Percentiles rank a stretch among this genome's conserved stretches.
These are phyloP conservation scores for Hyaloscypha bicolor DNA, from an alignment of 495 filamentous ascomycete genomes.

Conservation along the genomic window DNA sequence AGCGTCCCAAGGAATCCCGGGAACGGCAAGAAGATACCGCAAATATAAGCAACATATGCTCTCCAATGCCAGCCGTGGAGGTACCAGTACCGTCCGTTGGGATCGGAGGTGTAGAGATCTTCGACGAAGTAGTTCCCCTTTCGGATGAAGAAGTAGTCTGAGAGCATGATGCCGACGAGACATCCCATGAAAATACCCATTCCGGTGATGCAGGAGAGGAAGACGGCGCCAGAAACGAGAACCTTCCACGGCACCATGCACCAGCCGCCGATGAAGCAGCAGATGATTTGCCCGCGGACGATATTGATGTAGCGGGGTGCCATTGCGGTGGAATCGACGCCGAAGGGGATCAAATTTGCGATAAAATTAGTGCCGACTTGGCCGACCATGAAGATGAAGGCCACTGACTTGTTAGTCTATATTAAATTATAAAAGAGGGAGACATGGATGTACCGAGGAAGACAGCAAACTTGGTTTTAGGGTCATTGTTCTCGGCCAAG, in stretches of 20 bases:
- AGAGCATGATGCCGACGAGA: slow-evolving; percentile 23
- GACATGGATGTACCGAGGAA: slow-evolving; percentile 33
- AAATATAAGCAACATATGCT: slow-evolving; percentile 25
- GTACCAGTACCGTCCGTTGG: slow-evolving; percentile 21
- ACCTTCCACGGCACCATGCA: slow-evolving; percentile 19
- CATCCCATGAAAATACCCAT: slow-evolving; percentile 35
- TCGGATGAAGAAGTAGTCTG: slow-evolving; percentile 26
- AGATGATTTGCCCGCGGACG: slow-evolving; percentile 33
- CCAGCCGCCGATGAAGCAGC: slow-evolving; percentile 11
- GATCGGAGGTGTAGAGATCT: slow-evolving; percentile 26
- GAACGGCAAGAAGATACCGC: slow-evolving; percentile 21
- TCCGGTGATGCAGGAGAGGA: slow-evolving; percentile 6
- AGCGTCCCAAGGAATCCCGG: slow-evolving; percentile 32
- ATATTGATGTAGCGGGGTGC: slow-evolving; percentile 33
- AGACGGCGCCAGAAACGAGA: slow-evolving; percentile 8
- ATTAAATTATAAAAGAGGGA: slow-evolving; percentile 11
- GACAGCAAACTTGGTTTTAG: slow-evolving; percentile 24
- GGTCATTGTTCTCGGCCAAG: slow-evolving; percentile 1
- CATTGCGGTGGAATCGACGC: slow-evolving; percentile 27
- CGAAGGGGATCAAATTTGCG: slow-evolving; percentile 42
- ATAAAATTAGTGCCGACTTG: slow-evolving; percentile 38
- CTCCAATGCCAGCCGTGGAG: slow-evolving; percentile 22
- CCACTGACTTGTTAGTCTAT: slow-evolving; percentile 34
- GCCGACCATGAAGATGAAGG: too few species aligned
- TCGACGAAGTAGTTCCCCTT: slow-evolving; percentile 33